These are phyloP conservation scores for Arthroderma sp. DNA, from an alignment of 2,329 filamentous ascomycete species.

Conservation along the genomic window DNA sequence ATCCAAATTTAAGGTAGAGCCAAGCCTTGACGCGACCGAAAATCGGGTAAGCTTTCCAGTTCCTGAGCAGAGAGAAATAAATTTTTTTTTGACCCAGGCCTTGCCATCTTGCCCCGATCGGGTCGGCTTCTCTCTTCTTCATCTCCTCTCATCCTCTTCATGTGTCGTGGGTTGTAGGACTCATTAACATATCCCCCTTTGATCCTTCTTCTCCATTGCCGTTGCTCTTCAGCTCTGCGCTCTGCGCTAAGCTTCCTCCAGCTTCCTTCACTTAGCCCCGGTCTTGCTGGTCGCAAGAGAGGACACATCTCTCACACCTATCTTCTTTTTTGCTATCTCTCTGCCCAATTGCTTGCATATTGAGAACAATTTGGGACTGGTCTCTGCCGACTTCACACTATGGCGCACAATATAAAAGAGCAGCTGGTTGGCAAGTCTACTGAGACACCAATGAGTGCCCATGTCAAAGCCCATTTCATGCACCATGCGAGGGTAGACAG, in stretches of 20 bases:
- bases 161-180: not conserved
- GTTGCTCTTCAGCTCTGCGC: not conserved
- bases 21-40: not conserved
- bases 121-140: not conserved
- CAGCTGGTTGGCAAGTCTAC: conserved; percentile 53
- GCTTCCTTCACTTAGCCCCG: not conserved
- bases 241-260: not conserved
- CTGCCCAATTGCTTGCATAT: not conserved
- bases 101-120: not conserved
- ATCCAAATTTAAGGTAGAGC: not conserved
- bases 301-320: not conserved
- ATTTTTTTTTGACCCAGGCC: not conserved
- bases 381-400: not conserved
- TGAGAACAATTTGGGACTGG: not conserved
- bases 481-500: conserved; percentile 65
- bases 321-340: not conserved
- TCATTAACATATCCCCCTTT: not conserved
- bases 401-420: conserved; percentile 59
- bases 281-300: not conserved
- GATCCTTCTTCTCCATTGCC: not conserved
- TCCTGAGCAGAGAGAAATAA: not conserved
- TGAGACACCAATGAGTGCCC: conserved; percentile 54
- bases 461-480: conserved; percentile 64
- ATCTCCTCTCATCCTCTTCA: not conserved
- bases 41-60: conserved; percentile 2